Evolutionary conservation across 1,139 yeast genomes (phyloP), one percentile per base, ranked within the genome.

Genomic region (Starmera stellimalicola): DNA sequence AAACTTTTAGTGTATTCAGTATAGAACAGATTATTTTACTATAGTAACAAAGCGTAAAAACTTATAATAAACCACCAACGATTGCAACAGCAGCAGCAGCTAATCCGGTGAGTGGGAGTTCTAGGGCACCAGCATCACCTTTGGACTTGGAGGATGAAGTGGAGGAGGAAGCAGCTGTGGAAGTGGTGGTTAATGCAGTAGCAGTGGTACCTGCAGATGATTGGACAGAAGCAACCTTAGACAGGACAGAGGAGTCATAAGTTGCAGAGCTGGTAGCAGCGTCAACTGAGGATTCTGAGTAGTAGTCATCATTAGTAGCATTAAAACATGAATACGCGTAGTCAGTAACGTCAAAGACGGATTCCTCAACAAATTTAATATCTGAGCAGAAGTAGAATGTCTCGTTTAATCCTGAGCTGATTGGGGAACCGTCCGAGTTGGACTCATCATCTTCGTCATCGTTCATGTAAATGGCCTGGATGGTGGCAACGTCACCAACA

Each of bases 331-430:
- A 38, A 24, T 48, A 36, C 7, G 65, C 60, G 34, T 38, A 48
- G 27, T 52, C 54, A 9, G 61, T 41, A 28, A 51, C 44, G 32
- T 55, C 51, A 42, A 62, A 62, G 25, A 55, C 58, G 9, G 50
- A 43, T 35, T 52, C 55, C 41, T 60, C 62, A 30, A 62, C 66
- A 39, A 60, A 62, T 20, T 31, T 40, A 36, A 62, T 44, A 40
- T 62, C 67, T 17, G 67, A 54, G 46, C 66, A 62, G 24, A 52
- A 60, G 45, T 61, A 64, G 36, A 57, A 58, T 7, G 58, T 51
- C 45, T 62, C 58, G 32, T 51, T 41, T 18, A 44, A 40, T 2
- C 33, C 17, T 8, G 31, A 16, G 27, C 40, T 46, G 17, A 36
- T 27, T 39, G 51, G 51, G 5, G 33, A 19, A 27, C 51, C 52